A percentile compares a stretch with the other conserved stretches of the same genome.
Conservation (phyloP, 192 early-diverging fungal genomes). For the Coemansia sp. region DNA sequence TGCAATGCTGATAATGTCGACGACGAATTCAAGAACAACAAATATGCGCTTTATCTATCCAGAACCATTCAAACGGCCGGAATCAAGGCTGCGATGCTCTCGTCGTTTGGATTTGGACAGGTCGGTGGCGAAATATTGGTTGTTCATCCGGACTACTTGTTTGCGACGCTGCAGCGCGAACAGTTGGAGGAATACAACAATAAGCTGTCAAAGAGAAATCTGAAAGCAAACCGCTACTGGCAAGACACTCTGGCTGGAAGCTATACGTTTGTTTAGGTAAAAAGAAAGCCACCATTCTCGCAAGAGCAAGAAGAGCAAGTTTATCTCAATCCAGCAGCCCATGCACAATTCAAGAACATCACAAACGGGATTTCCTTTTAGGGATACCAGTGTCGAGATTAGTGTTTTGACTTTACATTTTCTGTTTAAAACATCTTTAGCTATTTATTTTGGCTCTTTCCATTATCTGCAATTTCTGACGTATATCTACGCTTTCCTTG, state of each 20-base stretch:
- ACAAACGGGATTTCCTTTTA: slow-evolving; percentile 9
- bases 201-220: not conserved
- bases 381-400: not conserved
- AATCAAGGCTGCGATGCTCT: slow-evolving; percentile 83
- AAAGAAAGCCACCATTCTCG: slow-evolving; percentile 12
- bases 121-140: slow-evolving; percentile 63
- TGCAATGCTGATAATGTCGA: slow-evolving; percentile 46
- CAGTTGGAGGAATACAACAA: slow-evolving; percentile 13
- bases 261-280: slow-evolving; percentile 24
- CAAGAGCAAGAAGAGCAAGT: slow-evolving; percentile 13
- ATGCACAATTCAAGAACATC: slow-evolving; percentile 3
- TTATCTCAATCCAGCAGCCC: slow-evolving; percentile 9
- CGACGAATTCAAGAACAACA: slow-evolving; percentile 68
- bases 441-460: no score
- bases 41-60: slow-evolving; percentile 79
- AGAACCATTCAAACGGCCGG: slow-evolving; percentile 84
- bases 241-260: slow-evolving; percentile 30
- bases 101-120: slow-evolving; percentile 92
- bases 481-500: no score
- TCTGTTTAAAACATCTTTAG: no score
- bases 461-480: no score
- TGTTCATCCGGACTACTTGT: slow-evolving; percentile 46
- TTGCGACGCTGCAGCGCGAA: slow-evolving; percentile 25
- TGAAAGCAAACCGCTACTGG: slow-evolving; percentile 15
- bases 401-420: not conserved